Conservation (phyloP, 495 filamentous ascomycete genomes). For the Podospora pseudoanserina region DNA sequence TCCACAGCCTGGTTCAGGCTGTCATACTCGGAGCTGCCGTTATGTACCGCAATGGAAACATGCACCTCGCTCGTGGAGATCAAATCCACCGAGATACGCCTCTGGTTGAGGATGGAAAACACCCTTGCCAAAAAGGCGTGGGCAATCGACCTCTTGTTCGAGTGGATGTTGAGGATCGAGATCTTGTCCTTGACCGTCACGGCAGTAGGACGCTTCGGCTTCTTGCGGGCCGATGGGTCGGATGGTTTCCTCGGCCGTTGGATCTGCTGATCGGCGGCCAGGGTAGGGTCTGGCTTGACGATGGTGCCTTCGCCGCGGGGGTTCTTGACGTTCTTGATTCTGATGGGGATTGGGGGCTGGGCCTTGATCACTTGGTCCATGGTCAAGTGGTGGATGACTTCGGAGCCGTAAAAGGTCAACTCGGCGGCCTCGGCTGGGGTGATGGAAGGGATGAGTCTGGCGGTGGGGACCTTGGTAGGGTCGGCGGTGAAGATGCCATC, state of each 20-base stretch:
- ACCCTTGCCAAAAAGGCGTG: constrained; percentile 91
- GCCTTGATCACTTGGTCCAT: constrained; percentile 98
- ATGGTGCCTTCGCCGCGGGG: constrained; percentile 82
- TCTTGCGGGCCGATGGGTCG: constrained; percentile 42
- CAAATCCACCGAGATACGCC: constrained; percentile 80
- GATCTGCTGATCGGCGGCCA: constrained; percentile 45
- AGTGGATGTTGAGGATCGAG: constrained; percentile 90
- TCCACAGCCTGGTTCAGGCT: constrained; percentile 63
- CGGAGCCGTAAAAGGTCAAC: constrained; percentile 87
- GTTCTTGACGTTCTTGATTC: constrained; percentile 98
- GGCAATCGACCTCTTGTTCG: constrained; percentile 69
- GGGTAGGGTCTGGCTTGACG: constrained; percentile 60
- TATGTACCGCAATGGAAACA: constrained; percentile 91
- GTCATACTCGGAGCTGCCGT: constrained; percentile 59
- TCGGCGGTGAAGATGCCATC: constrained; percentile 90
- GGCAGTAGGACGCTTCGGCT: constrained; percentile 65
- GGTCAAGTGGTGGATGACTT: constrained; percentile 96
- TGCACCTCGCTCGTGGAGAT: constrained; percentile 94
- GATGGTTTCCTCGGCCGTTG: constrained; percentile 39
- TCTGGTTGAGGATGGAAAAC: constrained; percentile 77
- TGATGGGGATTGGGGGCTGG: constrained; percentile 76
- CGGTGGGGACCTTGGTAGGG: constrained; percentile 82
- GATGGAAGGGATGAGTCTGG: constrained; percentile 68
- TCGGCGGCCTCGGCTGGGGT: constrained; percentile 87
- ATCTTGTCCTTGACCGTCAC: constrained; percentile 95